Evolutionary conservation across 2,329 filamentous ascomycete species (phyloP), one percentile per base, ranked within the genome.

Genomic region (Fusarium acutatum): DNA sequence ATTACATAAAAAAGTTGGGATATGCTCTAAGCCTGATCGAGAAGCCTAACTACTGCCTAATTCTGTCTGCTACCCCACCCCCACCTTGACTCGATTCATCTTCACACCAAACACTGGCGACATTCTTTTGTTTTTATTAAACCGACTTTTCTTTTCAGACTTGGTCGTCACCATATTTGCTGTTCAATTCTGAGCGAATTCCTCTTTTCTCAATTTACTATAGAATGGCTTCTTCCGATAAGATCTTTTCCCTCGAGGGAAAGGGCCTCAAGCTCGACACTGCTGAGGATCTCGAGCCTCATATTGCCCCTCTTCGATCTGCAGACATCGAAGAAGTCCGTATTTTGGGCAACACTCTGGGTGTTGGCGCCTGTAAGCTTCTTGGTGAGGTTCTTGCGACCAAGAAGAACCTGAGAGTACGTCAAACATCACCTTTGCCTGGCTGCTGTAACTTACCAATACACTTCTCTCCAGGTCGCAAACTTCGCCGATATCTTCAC

Each of bases 401-500:
- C 63, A 97, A 98, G 86, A 94, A 94, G 85, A 92, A 87, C 72
- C 87, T 98, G 46, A 89, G 93, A 85, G 92, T 94, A 86, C 64
- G 84, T 72, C 30, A 30, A 54, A 43, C 20, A 44, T 44, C 50
- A 32, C 22, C 43, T 47, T 44, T 22, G 53, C 43, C 47, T 38
- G 50, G 43, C 26, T 24, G 14, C 24, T 18, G 15, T 32, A 24
- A 37, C 11, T 61, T 22, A 24, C 58, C 71, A 60, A 74, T 57
- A 24, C 5, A 40, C 30, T 37, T 43, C 38, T 46, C 28, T 44
- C n/a, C 78, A 92, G 90, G 86, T 92, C 79, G 95, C 94, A 80
- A 97, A 98, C 84, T 88, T 99, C 64, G 95, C 95, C 82, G 96
- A 99, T 83, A 97, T 99, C 86, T 99, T 98, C 86, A 99, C 96